A percentile compares a stretch with the other conserved stretches of the same genome.
Evolutionary conservation across 306 rosid genomes (phyloP).

Genomic region (Glycine soja): DNA sequence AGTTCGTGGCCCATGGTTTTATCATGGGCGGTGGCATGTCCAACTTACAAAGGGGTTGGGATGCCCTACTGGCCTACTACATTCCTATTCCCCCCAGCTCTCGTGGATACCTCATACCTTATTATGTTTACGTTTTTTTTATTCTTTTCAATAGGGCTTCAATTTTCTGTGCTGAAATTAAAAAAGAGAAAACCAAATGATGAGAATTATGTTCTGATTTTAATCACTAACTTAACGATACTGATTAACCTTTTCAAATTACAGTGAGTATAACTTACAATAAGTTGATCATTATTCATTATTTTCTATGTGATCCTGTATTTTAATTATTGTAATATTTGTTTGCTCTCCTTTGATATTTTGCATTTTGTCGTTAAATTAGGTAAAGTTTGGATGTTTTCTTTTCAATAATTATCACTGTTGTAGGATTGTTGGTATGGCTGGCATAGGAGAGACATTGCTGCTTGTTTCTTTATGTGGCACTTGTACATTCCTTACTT

Average conservation of each 20-base stretch:
- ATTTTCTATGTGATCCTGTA: constrained; percentile 20
- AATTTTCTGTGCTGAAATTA: not conserved
- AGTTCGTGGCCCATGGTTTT: not conserved
- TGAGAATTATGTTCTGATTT: not conserved
- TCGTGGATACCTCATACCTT: no score
- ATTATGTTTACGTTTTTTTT: not conserved
- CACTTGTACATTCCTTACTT: constrained; percentile 89
- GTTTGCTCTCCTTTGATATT: no score
- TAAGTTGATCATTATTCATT: not conserved
- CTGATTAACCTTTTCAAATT: not conserved
- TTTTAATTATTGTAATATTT: constrained; percentile 15
- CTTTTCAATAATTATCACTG: constrained; percentile 35
- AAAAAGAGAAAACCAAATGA: not conserved
- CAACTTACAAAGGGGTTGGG: not conserved
- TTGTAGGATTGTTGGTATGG: constrained; percentile 98
- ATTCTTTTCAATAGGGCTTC: not conserved
- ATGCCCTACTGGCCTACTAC: not conserved
- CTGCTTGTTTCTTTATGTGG: constrained; percentile 87
- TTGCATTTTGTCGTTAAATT: no score
- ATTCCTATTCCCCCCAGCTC: no score
- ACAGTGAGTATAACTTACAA: not conserved
- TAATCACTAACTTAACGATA: not conserved
- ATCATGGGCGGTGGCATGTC: constrained; percentile 7
- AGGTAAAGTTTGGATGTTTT: no score
- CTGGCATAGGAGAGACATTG: constrained; percentile 83